A percentile compares a stretch with the other conserved stretches of the same genome.
phyloP scores from a whole-genome alignment of 192 early-diverging fungal genomes.

The Coemansia sp. region DNA sequence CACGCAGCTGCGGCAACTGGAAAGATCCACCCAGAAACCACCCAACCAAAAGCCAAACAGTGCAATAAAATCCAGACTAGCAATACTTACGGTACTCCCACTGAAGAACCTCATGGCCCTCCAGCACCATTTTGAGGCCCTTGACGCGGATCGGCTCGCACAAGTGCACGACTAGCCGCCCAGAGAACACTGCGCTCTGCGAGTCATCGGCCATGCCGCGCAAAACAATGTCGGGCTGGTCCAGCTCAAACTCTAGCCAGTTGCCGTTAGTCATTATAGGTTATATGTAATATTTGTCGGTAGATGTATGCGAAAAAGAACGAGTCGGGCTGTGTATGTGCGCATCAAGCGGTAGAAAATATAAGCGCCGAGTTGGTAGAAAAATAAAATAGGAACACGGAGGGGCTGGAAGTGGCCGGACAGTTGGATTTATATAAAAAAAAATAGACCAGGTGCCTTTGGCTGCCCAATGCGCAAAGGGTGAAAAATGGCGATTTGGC shows the following conservation, averaged over 20 bases:
- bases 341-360: no score
- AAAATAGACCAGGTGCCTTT: neutral
- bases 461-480: constrained; percentile 4
- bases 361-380: neutral
- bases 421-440: neutral
- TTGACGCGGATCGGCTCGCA: constrained; percentile 58
- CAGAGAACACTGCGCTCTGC: constrained; percentile 54
- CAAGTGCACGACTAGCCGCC: constrained; percentile 52
- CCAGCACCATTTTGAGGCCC: constrained; percentile 51
- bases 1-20: neutral
- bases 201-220: constrained; percentile 51
- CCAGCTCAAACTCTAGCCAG: constrained; percentile 47
- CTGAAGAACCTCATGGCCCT: constrained; percentile 43
- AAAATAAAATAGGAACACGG: constrained; percentile 3
- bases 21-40: neutral
- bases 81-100: constrained; percentile 54
- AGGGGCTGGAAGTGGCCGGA: neutral
- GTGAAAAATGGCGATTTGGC: constrained; percentile 8
- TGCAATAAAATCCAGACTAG: neutral
- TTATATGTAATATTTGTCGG: constrained; percentile 1
- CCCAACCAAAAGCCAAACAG: neutral
- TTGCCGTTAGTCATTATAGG: constrained; percentile 39
- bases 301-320: neutral
- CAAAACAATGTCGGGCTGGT: constrained; percentile 54
- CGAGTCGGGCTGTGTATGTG: neutral